Conservation (phyloP, 371 early-diverging fungal genomes). For the Rhizopus sp. region DNA sequence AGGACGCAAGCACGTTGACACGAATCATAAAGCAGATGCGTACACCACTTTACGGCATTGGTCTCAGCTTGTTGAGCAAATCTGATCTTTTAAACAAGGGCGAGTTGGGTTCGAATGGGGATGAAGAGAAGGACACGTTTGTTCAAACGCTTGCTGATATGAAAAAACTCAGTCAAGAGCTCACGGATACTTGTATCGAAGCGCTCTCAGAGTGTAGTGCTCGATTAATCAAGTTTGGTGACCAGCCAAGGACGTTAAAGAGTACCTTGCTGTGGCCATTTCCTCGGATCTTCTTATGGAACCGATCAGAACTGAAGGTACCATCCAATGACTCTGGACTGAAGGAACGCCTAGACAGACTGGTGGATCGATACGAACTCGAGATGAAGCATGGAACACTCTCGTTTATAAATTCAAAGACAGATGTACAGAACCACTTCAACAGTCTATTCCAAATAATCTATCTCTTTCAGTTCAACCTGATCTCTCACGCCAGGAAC, state of each 20-base stretch:
- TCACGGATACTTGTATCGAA: slow-evolving; percentile 15
- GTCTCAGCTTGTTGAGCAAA: slow-evolving; percentile 35
- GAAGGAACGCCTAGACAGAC: not conserved
- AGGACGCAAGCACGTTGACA: slow-evolving; percentile 36
- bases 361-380: not conserved
- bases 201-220: slow-evolving; percentile 17
- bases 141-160: slow-evolving; percentile 7
- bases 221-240: slow-evolving; percentile 14
- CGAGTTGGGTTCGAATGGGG: not conserved
- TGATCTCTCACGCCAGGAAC: slow-evolving; percentile 22
- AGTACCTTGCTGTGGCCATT: slow-evolving; percentile 45
- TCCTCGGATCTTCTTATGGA: slow-evolving; percentile 29
- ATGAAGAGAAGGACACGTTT: slow-evolving; percentile 9
- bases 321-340: not conserved
- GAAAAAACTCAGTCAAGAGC: slow-evolving; percentile 13
- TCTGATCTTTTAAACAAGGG: slow-evolving; percentile 9
- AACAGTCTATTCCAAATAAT: slow-evolving; percentile 9
- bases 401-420: not conserved
- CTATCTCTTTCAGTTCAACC: slow-evolving; percentile 26
- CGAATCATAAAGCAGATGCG: slow-evolving; percentile 36
- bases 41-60: slow-evolving; percentile 40
- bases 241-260: slow-evolving; percentile 13
- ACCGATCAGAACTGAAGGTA: not conserved
- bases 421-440: slow-evolving; percentile 9
- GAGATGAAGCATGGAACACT: not conserved